These are phyloP conservation scores for Oenanthe sinensis DNA, from an alignment of 129 eudicot genomes.

Conservation along the genomic window DNA sequence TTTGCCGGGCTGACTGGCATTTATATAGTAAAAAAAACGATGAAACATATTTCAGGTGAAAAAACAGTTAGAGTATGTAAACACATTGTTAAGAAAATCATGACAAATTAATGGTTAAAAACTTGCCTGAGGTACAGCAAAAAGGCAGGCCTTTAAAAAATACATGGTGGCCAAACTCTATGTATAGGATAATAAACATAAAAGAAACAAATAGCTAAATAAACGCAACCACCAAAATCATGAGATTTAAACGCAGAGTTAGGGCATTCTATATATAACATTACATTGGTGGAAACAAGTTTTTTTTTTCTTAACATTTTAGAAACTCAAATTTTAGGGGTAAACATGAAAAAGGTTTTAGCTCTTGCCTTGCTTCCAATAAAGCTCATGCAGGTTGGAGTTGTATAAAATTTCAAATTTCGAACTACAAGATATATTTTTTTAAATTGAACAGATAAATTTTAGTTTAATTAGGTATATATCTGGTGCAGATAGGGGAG, in stretches of 20 bases:
- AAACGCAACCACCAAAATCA: not conserved
- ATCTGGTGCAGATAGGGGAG: not conserved
- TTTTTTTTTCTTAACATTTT: not conserved
- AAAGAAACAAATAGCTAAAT: not conserved
- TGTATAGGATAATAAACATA: not conserved
- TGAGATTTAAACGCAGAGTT: not conserved
- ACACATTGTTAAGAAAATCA: not conserved
- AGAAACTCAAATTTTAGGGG: not conserved
- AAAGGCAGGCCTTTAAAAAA: not conserved
- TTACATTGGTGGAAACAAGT: not conserved
- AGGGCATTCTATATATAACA: conserved; percentile 1
- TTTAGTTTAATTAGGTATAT: not conserved
- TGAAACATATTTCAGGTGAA: too few relatives aligned
- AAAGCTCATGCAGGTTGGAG: conserved; percentile 5
- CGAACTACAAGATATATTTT: not conserved
- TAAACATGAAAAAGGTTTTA: conserved; percentile 4
- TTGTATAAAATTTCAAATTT: not conserved
- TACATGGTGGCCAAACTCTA: not conserved
- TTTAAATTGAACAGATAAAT: not conserved
- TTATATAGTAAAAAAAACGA: too few relatives aligned
- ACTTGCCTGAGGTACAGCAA: not conserved
- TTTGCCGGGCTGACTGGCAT: not conserved
- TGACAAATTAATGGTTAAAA: not conserved
- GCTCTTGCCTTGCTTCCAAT: not conserved
- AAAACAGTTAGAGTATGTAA: not conserved